Evolutionary conservation across 108 stramenopile genomes (phyloP), one percentile per base, ranked within the genome.

Genomic region (Cyclotella cryptica): DNA sequence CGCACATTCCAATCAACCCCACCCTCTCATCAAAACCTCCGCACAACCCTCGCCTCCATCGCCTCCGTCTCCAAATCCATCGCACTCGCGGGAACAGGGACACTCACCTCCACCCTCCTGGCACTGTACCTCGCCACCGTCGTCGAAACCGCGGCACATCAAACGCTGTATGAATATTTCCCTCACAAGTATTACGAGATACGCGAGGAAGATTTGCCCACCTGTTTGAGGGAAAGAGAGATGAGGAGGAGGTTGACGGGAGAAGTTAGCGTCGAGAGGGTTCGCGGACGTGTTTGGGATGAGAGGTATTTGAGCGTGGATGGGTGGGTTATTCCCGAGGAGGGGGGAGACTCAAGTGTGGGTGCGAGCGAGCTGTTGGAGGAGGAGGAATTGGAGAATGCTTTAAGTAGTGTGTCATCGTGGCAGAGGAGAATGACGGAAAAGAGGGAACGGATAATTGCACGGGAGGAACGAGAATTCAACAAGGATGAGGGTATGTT

Each of bases 81-180:
- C 9, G 74, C 74, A 35, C 7, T 61, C 15, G 77, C 77, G 27
- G 69, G 77, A 7, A 53, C 62, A 18, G 77, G 77, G 13, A 78
- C 77, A 22, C 51, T 71, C 49, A 59, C 68, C 5, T 78, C 77
- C 49, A 78, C 77, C 14, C 35, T 78, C 18, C 24, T 70, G 15
- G 77, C 77, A 66, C 59, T 78, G 1, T 78, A 78, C 42, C 69
- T 78, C 8, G 77, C 77, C 40, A 78, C 77, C 26, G 21, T 62
- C 18, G 69, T 78, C 21, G 77, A 78, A 57, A 60, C 42, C 4
- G 63, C 46, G 9, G 77, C 77, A 26, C 77, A 78, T 43, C 61
- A 70, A 45, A 55, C 62, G 29, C 62, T 78, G 17, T 78, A 78
- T 22, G 69, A 78, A 44, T 65, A 78, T 42, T 78, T 70, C 64